Base-by-base conservation (phyloP, 495 filamentous ascomycete genomes). In the Neurospora sp. region DNA sequence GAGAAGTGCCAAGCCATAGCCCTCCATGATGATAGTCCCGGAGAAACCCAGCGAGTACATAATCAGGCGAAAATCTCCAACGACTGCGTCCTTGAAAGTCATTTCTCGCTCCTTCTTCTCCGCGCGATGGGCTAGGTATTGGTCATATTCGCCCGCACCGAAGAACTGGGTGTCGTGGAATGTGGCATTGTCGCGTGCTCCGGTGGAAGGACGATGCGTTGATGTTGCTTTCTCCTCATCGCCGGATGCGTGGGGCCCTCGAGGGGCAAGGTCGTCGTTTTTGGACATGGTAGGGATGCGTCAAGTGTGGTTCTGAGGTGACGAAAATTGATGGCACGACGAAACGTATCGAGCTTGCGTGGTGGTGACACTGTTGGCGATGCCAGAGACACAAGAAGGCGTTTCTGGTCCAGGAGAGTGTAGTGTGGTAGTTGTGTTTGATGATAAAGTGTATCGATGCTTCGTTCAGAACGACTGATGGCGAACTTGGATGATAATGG, bases 1-100 rank as follows among this genome's bases (percentile, higher is more conserved):
- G 74, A 88, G 79, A 69, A 88, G 78, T 71, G 80, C 83, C 5
- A 77, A 71, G 46, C 78, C 80, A 70, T 78, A 81, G 4, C 79
- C 79, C 70, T 81, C 79, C 79, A 81, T 81, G 53, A 81, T 75
- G 71, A 81, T 79, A 70, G 74, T 76, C 5, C 74, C 73, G 16
- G 79, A 80, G 70, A 80, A 78, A n/a, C 73, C 73, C 39, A 80
- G 69, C 39, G 79, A 76, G 72, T 75, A 77, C 70, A 75, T 71
- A 46, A 78, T 78, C 68, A 78, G 46, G 27, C 77, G 69, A 27
- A 39, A 46, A 69, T 79, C 77, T 27, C 71, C 70, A 39, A 69
- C 70, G 61, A 78, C 39, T 20, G 74, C 77, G 9, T 77, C 72
- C 48, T 38, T 70, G 74, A 79, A 78, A 20, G 70, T 72, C 78